phyloP scores from a whole-genome alignment of 208 protist species.

The Trichomonas tenax region DNA sequence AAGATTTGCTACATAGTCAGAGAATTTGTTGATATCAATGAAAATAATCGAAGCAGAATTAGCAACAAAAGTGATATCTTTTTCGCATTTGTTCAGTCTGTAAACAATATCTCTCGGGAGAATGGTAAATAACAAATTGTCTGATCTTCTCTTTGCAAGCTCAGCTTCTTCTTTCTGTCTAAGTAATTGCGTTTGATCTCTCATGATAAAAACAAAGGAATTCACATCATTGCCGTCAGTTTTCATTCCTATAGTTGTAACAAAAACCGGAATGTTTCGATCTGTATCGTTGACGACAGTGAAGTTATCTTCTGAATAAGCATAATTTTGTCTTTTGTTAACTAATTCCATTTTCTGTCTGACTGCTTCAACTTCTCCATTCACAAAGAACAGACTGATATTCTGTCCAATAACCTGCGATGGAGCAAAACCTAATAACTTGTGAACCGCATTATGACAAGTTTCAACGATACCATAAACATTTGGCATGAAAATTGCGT shows the following conservation, averaged over 20 bases:
- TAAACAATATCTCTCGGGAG: neutral
- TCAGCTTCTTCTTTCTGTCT: neutral
- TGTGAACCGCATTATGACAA: neutral
- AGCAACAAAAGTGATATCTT: neutral
- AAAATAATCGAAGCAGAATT: neutral
- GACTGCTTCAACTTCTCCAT: too few species aligned
- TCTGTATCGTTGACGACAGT: neutral
- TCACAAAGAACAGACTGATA: neutral
- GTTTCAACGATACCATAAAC: neutral
- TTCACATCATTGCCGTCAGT: neutral
- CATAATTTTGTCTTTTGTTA: neutral
- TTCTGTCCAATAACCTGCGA: neutral
- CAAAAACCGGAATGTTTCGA: neutral
- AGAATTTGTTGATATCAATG: conserved; percentile 9
- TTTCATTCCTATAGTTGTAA: neutral
- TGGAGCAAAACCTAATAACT: neutral
- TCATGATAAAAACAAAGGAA: neutral
- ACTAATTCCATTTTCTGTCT: neutral
- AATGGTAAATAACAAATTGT: neutral
- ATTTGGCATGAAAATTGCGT: neutral
- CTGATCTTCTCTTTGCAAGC: neutral
- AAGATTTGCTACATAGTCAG: neutral
- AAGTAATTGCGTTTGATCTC: neutral
- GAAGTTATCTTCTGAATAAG: neutral
- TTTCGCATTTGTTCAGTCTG: neutral